Evolutionary conservation across 129 eudicot genomes (phyloP).

Genomic region (Tagetes erecta): DNA sequence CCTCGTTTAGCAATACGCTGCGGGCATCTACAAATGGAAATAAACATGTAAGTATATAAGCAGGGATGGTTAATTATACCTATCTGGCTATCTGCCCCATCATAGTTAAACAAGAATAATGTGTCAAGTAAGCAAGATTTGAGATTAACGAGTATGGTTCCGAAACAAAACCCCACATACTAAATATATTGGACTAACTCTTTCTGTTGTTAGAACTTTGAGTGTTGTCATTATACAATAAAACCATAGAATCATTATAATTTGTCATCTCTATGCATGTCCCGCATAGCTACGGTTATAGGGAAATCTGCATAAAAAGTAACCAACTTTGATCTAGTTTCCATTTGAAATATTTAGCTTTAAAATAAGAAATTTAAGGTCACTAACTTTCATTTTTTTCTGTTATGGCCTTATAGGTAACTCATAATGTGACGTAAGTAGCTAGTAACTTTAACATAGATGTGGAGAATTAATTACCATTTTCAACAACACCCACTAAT

Average conservation of each 20-base stretch:
- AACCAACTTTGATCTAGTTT: constrained; percentile 2
- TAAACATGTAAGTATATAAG: constrained; percentile 4
- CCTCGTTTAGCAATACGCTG: constrained; percentile 17
- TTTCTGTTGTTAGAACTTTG: background rate
- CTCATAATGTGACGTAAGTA: background rate
- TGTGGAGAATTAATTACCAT: background rate
- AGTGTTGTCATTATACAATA: background rate
- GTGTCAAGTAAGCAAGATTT: background rate
- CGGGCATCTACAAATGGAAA: constrained; percentile 22
- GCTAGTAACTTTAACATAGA: background rate
- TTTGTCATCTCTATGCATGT: background rate
- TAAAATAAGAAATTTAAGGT: background rate
- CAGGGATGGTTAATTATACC: background rate
- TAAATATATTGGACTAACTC: background rate
- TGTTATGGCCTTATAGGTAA: background rate
- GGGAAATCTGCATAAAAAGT: background rate
- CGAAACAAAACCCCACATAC: background rate
- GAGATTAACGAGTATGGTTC: background rate
- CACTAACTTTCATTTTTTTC: background rate
- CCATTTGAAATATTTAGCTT: background rate
- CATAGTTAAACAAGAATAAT: background rate
- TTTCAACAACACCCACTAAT: background rate
- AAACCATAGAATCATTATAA: background rate
- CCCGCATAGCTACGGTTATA: background rate
- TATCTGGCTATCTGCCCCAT: background rate